A percentile compares a stretch with the other conserved stretches of the same genome.
These are phyloP conservation scores for Flaveria floridana DNA, from an alignment of 140 eudicot species.

Conservation along the genomic window DNA sequence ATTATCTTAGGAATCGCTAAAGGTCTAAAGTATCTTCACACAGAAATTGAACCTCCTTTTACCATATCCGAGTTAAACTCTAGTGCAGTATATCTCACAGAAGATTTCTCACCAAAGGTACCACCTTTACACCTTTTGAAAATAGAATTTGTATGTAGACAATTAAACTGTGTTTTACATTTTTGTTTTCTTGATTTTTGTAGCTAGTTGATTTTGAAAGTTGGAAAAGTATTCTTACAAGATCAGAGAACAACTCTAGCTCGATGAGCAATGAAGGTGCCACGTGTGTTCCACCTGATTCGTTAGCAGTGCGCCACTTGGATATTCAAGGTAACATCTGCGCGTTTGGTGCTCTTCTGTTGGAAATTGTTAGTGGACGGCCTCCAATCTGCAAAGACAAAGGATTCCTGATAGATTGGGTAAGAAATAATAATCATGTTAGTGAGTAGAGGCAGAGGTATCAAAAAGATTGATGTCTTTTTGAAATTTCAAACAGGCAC, in stretches of 20 bases:
- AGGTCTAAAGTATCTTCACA: slow-evolving; percentile 81
- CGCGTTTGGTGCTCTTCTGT: slow-evolving; percentile 79
- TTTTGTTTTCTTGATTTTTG: slow-evolving; percentile 24
- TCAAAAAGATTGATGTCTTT: no score
- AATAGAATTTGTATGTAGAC: neutral
- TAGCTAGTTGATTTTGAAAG: slow-evolving; percentile 95
- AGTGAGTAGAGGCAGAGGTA: no score
- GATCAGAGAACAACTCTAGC: slow-evolving; percentile 71
- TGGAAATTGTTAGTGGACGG: slow-evolving; percentile 81
- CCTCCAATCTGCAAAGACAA: slow-evolving; percentile 65
- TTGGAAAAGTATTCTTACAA: slow-evolving; percentile 71
- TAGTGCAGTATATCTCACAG: slow-evolving; percentile 77
- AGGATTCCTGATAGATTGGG: slow-evolving; percentile 79
- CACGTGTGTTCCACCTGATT: slow-evolving; percentile 51
- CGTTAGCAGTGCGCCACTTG: slow-evolving; percentile 55
- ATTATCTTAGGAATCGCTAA: slow-evolving; percentile 78
- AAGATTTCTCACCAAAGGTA: slow-evolving; percentile 95
- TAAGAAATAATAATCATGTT: slow-evolving; percentile 32
- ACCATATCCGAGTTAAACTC: slow-evolving; percentile 84
- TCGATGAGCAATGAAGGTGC: slow-evolving; percentile 55
- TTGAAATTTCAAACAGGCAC: slow-evolving; percentile 49
- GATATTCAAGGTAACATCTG: slow-evolving; percentile 72
- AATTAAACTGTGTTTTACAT: neutral
- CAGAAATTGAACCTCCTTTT: slow-evolving; percentile 85
- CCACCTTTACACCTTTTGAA: neutral